A percentile compares a stretch with the other conserved stretches of the same genome.
Conservation (phyloP, 441 rosid genomes). For the Brassica hybrid region DNA sequence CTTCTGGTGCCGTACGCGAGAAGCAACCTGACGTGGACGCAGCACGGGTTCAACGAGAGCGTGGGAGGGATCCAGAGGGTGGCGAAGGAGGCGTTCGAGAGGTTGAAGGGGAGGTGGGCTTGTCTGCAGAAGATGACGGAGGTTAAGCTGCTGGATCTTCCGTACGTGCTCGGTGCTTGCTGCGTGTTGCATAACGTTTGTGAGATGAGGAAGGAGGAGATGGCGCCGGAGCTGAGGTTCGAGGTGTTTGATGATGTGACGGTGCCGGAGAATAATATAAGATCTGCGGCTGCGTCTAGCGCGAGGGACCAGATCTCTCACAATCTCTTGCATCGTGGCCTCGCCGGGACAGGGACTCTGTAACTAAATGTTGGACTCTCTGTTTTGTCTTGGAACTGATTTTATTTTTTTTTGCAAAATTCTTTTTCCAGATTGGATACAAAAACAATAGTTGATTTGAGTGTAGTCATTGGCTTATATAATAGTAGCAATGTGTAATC, state of each 20-base stretch:
- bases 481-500: slow-evolving; percentile 21
- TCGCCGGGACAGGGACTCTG: slow-evolving; percentile 50
- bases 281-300: slow-evolving; percentile 52
- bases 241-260: slow-evolving; percentile 74
- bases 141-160: slow-evolving; percentile 81
- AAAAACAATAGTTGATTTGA: slow-evolving; percentile 9
- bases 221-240: slow-evolving; percentile 52
- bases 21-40: slow-evolving; percentile 81
- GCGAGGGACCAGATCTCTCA: slow-evolving; percentile 81
- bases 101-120: slow-evolving; percentile 77
- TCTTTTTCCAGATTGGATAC: slow-evolving; percentile 39
- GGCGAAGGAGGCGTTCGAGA: slow-evolving; percentile 58
- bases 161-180: slow-evolving; percentile 83
- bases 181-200: slow-evolving; percentile 86
- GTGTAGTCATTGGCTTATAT: neutral
- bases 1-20: slow-evolving; percentile 80
- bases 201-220: slow-evolving; percentile 67
- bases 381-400: neutral
- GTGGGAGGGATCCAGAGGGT: slow-evolving; percentile 52
- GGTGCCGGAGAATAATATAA: slow-evolving; percentile 58
- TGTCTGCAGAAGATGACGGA: slow-evolving; percentile 83
- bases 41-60: slow-evolving; percentile 75
- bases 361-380: slow-evolving; percentile 42
- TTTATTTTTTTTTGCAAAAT: slow-evolving; percentile 29
- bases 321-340: slow-evolving; percentile 79